These are phyloP conservation scores for Cyclotella choctawhatcheeana DNA, from an alignment of 108 stramenopile genomes.

Conservation along the genomic window DNA sequence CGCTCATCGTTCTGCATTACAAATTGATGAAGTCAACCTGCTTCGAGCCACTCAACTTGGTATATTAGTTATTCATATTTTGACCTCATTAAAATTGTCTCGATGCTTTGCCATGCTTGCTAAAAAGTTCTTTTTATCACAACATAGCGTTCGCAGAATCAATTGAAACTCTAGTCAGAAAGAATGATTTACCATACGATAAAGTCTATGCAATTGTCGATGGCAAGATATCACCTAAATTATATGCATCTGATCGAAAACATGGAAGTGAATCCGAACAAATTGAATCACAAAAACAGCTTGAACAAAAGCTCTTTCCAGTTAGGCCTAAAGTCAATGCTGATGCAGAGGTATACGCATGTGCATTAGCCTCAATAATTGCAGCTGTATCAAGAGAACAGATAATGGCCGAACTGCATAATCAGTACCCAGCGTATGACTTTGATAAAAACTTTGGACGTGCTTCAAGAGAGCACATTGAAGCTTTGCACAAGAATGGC, in stretches of 20 bases:
- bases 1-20: slow-evolving; percentile 43
- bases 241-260: slow-evolving; percentile 28
- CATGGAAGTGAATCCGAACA: background rate
- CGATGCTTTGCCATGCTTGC: no score
- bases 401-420: slow-evolving; percentile 46
- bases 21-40: slow-evolving; percentile 69
- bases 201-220: slow-evolving; percentile 73
- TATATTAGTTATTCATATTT: no score
- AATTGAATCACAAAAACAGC: background rate
- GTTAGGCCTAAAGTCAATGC: slow-evolving; percentile 75
- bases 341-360: slow-evolving; percentile 71
- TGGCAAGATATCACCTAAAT: slow-evolving; percentile 71
- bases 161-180: slow-evolving; percentile 60
- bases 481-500: slow-evolving; percentile 56
- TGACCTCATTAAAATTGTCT: background rate
- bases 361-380: slow-evolving; percentile 76
- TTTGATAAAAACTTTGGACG: slow-evolving; percentile 70
- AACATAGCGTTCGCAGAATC: slow-evolving; percentile 72
- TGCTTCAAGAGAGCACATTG: slow-evolving; percentile 59
- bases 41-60: slow-evolving; percentile 51
- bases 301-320: slow-evolving; percentile 33
- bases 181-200: slow-evolving; percentile 33
- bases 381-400: slow-evolving; percentile 63
- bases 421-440: slow-evolving; percentile 64
- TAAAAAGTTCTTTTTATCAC: no score